Conservation (phyloP, 2,329 filamentous ascomycete species). For the Trichoderma atroviride region DNA sequence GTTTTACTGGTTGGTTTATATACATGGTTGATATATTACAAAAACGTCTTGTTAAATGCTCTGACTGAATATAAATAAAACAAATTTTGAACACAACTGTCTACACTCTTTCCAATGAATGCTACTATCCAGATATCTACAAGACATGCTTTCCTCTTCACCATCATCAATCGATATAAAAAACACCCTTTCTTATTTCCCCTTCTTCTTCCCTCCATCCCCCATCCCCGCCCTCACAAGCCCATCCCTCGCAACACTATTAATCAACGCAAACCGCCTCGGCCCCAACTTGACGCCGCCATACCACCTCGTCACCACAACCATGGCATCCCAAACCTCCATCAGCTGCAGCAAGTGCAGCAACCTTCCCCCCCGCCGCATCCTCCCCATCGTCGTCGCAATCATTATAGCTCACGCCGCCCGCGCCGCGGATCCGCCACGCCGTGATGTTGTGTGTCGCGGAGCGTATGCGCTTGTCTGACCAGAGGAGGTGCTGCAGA, state of each 20-base stretch:
- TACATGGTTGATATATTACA: neutral
- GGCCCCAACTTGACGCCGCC: conserved; percentile 88
- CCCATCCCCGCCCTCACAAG: conserved; percentile 74
- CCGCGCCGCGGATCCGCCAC: conserved; percentile 73
- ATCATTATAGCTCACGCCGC: conserved; percentile 70
- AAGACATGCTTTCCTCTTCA: neutral
- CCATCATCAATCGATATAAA: neutral
- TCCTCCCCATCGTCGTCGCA: conserved; percentile 96
- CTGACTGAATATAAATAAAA: neutral
- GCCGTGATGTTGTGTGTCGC: conserved; percentile 96
- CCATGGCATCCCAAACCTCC: conserved; percentile 89
- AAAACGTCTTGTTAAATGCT: neutral
- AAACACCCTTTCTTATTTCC: neutral
- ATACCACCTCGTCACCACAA: conserved; percentile 95
- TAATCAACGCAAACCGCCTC: conserved; percentile 88
- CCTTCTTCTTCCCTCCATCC: conserved; percentile 17
- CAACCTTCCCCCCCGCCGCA: conserved; percentile 81
- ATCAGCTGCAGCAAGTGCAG: conserved; percentile 92
- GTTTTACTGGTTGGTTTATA: conserved; percentile 6
- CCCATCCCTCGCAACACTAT: conserved; percentile 80
- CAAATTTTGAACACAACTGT: neutral
- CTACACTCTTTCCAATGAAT: neutral
- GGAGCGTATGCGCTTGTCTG: conserved; percentile 79
- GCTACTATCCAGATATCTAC: neutral
- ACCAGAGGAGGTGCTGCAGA: conserved; percentile 74